phyloP scores from a whole-genome alignment of 2,329 filamentous ascomycete species.

The Xylaria polymorpha region DNA sequence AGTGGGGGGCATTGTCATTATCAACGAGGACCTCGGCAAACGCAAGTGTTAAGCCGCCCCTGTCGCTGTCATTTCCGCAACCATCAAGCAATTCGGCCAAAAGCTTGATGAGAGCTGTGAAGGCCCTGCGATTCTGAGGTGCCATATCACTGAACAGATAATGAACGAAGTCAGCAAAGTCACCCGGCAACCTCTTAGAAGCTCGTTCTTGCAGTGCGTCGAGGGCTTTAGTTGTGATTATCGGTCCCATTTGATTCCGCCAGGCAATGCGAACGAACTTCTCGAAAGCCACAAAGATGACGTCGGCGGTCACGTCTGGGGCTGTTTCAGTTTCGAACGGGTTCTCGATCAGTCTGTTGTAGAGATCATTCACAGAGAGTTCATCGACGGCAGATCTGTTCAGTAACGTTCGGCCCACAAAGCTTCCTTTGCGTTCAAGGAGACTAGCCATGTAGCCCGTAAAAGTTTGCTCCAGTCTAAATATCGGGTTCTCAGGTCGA shows the following conservation, averaged over 20 bases:
- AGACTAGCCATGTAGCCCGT: slow-evolving; percentile 84
- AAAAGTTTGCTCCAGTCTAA: slow-evolving; percentile 85
- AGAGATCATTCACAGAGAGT: slow-evolving; percentile 86
- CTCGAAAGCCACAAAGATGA: slow-evolving; percentile 91
- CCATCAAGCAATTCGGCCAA: slow-evolving; percentile 89
- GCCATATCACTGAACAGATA: slow-evolving; percentile 74
- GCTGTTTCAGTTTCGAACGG: slow-evolving; percentile 81
- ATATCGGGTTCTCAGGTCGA: slow-evolving; percentile 72
- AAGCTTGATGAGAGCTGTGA: slow-evolving; percentile 85
- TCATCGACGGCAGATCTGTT: slow-evolving; percentile 78
- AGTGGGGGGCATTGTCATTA: slow-evolving; percentile 80
- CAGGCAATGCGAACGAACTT: slow-evolving; percentile 91
- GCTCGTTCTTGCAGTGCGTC: slow-evolving; percentile 77
- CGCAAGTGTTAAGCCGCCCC: slow-evolving; percentile 85
- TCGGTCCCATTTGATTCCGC: slow-evolving; percentile 86
- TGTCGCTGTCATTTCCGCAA: slow-evolving; percentile 89
- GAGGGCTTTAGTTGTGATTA: slow-evolving; percentile 78
- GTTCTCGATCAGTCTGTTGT: slow-evolving; percentile 87
- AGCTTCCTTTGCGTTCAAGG: slow-evolving; percentile 86
- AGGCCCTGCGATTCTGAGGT: slow-evolving; percentile 78
- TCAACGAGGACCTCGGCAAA: slow-evolving; percentile 89
- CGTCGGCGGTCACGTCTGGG: slow-evolving; percentile 80
- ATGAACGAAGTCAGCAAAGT: slow-evolving; percentile 77
- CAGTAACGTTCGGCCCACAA: slow-evolving; percentile 80
- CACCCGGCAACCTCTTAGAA: slow-evolving; percentile 74